A percentile compares a stretch with the other conserved stretches of the same genome.
phyloP scores from a whole-genome alignment of 768 basidiomycete species.

The Xerocomus brunneocitrinus region DNA sequence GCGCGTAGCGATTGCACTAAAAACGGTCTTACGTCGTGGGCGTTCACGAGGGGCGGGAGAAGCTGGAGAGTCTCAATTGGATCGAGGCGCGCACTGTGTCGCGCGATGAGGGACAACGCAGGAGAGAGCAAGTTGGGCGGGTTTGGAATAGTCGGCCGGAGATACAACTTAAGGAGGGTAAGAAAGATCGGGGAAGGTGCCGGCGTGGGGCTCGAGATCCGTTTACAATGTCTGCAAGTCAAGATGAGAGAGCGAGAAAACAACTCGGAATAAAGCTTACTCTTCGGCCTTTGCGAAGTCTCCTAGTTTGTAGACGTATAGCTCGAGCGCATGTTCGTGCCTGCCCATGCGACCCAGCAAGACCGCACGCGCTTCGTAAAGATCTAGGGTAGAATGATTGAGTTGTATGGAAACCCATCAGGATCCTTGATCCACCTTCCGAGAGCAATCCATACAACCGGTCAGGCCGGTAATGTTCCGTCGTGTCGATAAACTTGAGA shows the following conservation, averaged over 20 bases:
- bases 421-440: slow-evolving; percentile 53
- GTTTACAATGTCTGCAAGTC: slow-evolving; percentile 80
- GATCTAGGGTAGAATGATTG: slow-evolving; percentile 43
- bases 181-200: slow-evolving; percentile 69
- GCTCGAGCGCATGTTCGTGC: slow-evolving; percentile 91
- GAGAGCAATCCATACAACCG: slow-evolving; percentile 78
- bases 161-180: slow-evolving; percentile 81
- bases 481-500: slow-evolving; percentile 68
- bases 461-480: slow-evolving; percentile 68
- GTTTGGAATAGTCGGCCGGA: slow-evolving; percentile 58
- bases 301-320: slow-evolving; percentile 85
- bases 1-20: slow-evolving; percentile 64
- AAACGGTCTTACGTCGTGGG: slow-evolving; percentile 75
- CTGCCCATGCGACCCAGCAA: slow-evolving; percentile 84
- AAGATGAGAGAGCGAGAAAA: neutral
- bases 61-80: slow-evolving; percentile 78
- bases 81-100: slow-evolving; percentile 80
- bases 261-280: slow-evolving; percentile 39
- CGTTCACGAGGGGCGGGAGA: slow-evolving; percentile 84
- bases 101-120: slow-evolving; percentile 82
- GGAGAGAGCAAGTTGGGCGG: slow-evolving; percentile 63
- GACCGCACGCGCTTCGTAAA: slow-evolving; percentile 89
- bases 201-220: slow-evolving; percentile 58
- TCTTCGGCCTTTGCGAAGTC: slow-evolving; percentile 83
- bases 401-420: neutral